Conservation (phyloP, 208 protist species). For the Borovskyia barvae region DNA sequence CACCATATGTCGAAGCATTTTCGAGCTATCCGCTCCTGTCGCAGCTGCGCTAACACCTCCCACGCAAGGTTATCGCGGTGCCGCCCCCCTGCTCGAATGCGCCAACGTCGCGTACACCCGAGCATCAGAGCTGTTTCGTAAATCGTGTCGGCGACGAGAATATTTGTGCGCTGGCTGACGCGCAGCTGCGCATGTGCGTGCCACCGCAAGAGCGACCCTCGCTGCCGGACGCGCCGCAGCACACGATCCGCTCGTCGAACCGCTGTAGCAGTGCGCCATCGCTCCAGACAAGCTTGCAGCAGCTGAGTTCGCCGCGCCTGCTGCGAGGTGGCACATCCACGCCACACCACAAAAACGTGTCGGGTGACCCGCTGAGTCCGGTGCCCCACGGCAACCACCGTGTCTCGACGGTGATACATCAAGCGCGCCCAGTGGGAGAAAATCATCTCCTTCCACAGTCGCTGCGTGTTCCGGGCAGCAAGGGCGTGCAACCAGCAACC, state of each 20-base stretch:
- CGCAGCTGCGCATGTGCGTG: conserved; percentile 7
- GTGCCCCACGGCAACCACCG: conserved; percentile 5
- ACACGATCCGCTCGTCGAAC: not conserved
- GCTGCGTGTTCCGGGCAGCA: conserved; percentile 1
- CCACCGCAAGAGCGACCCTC: conserved; percentile 18
- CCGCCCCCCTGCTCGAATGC: conserved; percentile 21
- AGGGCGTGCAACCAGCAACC: conserved; percentile 7
- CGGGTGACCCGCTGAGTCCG: conserved; percentile 1
- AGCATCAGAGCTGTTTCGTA: conserved; percentile 65
- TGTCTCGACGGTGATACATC: not conserved
- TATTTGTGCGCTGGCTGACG: conserved; percentile 8
- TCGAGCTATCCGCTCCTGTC: conserved; percentile 33
- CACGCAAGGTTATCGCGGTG: conserved; percentile 33
- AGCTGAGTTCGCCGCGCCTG: not conserved
- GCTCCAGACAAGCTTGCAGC: conserved; percentile 26
- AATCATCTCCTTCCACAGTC: conserved; percentile 1
- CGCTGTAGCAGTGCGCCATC: conserved; percentile 19
- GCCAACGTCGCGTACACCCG: conserved; percentile 64
- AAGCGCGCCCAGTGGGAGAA: conserved; percentile 9
- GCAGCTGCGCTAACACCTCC: conserved; percentile 49
- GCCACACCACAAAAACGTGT: conserved; percentile 11
- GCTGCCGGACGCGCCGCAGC: not conserved
- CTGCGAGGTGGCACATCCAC: conserved; percentile 1
- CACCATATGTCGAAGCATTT: conserved; percentile 47
- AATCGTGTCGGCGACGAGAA: conserved; percentile 63